Conservation (phyloP, 2,329 filamentous ascomycete species). For the Talaromyces sp. region DNA sequence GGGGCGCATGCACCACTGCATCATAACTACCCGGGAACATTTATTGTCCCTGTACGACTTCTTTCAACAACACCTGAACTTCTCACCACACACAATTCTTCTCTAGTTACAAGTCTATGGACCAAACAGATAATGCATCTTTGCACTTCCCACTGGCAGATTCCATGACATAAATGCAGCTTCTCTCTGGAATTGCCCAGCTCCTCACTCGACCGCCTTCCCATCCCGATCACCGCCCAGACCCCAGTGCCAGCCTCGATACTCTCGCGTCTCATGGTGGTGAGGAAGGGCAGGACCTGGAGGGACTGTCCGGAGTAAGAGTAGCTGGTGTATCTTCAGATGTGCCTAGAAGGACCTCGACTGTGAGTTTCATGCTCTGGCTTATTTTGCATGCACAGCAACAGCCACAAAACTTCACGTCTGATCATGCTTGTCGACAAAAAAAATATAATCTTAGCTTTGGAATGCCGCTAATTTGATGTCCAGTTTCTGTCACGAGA, state of each 20-base stretch:
- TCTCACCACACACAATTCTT: not conserved
- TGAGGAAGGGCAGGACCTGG: constrained; percentile 22
- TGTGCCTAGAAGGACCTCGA: not conserved
- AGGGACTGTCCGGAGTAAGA: constrained; percentile 25
- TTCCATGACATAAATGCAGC: constrained; percentile 23
- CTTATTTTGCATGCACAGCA: not conserved
- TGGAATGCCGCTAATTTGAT: not conserved
- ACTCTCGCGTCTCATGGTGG: constrained; percentile 24
- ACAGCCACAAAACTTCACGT: not conserved
- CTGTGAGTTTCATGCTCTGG: not conserved
- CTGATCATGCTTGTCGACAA: not conserved
- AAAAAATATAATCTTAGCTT: not conserved
- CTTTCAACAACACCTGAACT: not conserved
- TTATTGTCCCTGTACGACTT: not conserved
- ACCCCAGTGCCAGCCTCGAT: constrained; percentile 12
- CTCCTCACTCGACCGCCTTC: constrained; percentile 15
- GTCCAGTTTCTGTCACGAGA: not conserved
- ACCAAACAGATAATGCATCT: constrained; percentile 7
- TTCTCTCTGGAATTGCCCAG: constrained; percentile 21
- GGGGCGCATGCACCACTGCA: constrained; percentile 1
- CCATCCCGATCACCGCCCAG: constrained; percentile 9
- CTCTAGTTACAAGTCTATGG: not conserved
- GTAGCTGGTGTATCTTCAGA: constrained; percentile 15
- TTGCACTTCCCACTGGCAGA: constrained; percentile 20
- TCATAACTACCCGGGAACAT: constrained; percentile 1